phyloP scores from a whole-genome alignment of 2,329 filamentous ascomycete genomes.

The Elsinoe arachidis region DNA sequence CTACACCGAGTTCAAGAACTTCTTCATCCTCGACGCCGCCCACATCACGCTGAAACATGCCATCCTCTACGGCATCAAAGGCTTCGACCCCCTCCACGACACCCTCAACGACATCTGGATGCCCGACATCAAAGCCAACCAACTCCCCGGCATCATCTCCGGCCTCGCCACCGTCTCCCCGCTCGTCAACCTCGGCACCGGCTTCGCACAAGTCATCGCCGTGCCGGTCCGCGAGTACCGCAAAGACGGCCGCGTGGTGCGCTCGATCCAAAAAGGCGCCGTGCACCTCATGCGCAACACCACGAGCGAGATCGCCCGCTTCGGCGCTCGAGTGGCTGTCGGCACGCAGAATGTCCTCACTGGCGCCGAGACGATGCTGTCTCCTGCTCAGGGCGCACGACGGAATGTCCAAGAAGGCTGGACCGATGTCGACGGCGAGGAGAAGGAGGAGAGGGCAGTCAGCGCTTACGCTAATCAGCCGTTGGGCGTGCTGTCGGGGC shows the following conservation, averaged over 20 bases:
- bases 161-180: constrained; percentile 85
- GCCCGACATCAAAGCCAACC: constrained; percentile 81
- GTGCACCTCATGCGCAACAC: constrained; percentile 86
- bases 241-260: constrained; percentile 86
- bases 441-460: constrained; percentile 63
- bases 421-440: constrained; percentile 50
- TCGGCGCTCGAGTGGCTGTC: constrained; percentile 88
- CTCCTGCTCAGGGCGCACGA: constrained; percentile 16
- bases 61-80: constrained; percentile 85
- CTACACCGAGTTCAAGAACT: constrained; percentile 98
- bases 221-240: constrained; percentile 87
- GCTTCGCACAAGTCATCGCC: constrained; percentile 76
- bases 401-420: constrained; percentile 31
- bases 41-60: constrained; percentile 78
- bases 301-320: constrained; percentile 83
- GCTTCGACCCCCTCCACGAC: constrained; percentile 82
- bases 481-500: constrained; percentile 74
- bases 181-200: constrained; percentile 81
- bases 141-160: constrained; percentile 79
- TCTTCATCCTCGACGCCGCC: constrained; percentile 81
- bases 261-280: constrained; percentile 86
- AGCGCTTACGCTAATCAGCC: constrained; percentile 93
- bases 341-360: constrained; percentile 91
- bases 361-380: constrained; percentile 73
- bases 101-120: constrained; percentile 95